Conservation (phyloP, 2,329 filamentous ascomycete genomes). For the Bipolaris gigantea region DNA sequence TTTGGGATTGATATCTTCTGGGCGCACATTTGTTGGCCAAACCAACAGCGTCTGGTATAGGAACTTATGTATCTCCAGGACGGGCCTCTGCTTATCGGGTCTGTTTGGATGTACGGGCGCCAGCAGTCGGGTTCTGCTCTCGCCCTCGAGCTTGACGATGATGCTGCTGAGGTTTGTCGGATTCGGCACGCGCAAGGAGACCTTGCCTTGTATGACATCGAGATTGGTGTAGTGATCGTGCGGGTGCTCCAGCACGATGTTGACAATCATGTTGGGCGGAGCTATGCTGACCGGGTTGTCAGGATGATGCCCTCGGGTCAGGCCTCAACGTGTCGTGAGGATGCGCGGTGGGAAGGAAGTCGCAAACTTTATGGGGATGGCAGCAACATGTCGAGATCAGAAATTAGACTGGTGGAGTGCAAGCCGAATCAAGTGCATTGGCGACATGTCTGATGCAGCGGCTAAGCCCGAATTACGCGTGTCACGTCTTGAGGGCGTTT, state of each 20-base stretch:
- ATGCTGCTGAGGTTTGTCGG: slow-evolving; percentile 57
- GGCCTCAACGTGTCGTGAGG: slow-evolving; percentile 11
- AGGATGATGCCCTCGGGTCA: slow-evolving; percentile 1
- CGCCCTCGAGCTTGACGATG: slow-evolving; percentile 81
- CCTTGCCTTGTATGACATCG: slow-evolving; percentile 67
- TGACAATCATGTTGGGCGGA: slow-evolving; percentile 51
- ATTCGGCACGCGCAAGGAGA: slow-evolving; percentile 50
- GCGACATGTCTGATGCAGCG: slow-evolving; percentile 13
- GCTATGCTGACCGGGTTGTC: neutral
- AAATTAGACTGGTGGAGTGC: slow-evolving; percentile 8
- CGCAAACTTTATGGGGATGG: slow-evolving; percentile 17
- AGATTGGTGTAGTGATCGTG: slow-evolving; percentile 79
- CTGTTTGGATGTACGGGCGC: slow-evolving; percentile 50
- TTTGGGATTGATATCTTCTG: slow-evolving; percentile 47
- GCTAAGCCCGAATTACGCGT: slow-evolving; percentile 40
- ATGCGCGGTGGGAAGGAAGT: slow-evolving; percentile 20
- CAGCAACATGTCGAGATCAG: slow-evolving; percentile 29
- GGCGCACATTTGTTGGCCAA: slow-evolving; percentile 61
- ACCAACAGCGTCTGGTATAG: slow-evolving; percentile 73
- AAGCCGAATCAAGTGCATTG: slow-evolving; percentile 14
- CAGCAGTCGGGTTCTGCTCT: slow-evolving; percentile 68
- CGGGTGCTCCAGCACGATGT: slow-evolving; percentile 65
- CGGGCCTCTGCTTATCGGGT: slow-evolving; percentile 49
- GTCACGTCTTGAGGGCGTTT: slow-evolving; percentile 27
- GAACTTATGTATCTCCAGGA: slow-evolving; percentile 61